Evolutionary conservation across 164 flowering plant genomes (phyloP).

Genomic region (Amborella trichopoda): DNA sequence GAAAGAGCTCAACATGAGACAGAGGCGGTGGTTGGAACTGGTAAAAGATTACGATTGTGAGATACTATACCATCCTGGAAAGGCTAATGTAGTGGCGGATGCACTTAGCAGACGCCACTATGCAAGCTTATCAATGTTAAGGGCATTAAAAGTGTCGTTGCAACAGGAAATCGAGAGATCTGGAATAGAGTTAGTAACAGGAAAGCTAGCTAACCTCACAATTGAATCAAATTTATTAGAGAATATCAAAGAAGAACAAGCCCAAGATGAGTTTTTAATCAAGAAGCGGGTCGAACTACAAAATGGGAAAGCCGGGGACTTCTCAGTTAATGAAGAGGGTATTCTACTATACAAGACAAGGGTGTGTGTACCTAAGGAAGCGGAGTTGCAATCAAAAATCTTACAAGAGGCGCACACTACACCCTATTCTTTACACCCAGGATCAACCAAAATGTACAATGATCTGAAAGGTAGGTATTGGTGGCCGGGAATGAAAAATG

Average conservation of each 20-base stretch:
- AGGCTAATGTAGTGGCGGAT: constrained; percentile 12
- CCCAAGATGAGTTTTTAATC: not conserved
- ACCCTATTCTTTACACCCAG: constrained; percentile 3
- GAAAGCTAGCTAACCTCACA: not conserved
- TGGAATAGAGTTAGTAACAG: not conserved
- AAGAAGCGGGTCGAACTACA: too few species aligned
- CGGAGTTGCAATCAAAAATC: not conserved
- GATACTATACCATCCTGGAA: not conserved
- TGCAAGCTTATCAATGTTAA: not conserved
- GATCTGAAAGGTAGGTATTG: not conserved
- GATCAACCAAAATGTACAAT: constrained; percentile 6
- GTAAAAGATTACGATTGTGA: not conserved
- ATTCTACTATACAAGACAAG: not conserved
- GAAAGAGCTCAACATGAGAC: not conserved
- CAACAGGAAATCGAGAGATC: not conserved
- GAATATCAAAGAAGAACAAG: not conserved
- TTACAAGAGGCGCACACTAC: constrained; percentile 1
- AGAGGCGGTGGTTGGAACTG: constrained; percentile 4
- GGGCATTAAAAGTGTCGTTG: not conserved
- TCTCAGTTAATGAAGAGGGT: not conserved
- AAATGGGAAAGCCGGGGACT: not conserved
- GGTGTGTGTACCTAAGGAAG: not conserved
- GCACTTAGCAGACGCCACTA: constrained; percentile 5
- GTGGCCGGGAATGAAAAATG: constrained; percentile 1
- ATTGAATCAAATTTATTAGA: not conserved